Evolutionary conservation across 2,329 filamentous ascomycete genomes (phyloP).

Genomic region (Helicocarpus griseus): DNA sequence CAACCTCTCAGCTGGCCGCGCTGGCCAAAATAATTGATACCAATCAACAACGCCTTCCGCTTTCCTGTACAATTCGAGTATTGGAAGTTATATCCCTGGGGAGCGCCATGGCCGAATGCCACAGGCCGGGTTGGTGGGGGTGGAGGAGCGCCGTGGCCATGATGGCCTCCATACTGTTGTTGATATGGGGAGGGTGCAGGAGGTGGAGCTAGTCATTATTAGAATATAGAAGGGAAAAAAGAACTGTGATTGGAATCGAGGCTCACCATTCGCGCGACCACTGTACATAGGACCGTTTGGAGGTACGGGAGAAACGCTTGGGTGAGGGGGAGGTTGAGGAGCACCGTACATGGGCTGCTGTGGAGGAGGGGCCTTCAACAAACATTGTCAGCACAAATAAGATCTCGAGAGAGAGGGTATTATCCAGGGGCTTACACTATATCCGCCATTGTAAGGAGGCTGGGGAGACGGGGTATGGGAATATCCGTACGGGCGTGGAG

Average conservation of each 20-base stretch:
- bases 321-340: conserved; percentile 21
- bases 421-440: conserved; percentile 24
- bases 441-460: conserved; percentile 23
- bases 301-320: conserved; percentile 24
- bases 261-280: conserved; percentile 29
- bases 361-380: neutral
- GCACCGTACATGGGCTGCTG: conserved; percentile 16
- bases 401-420: neutral
- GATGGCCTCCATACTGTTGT: conserved; percentile 40
- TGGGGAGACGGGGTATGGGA: conserved; percentile 35
- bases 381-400: conserved; percentile 1
- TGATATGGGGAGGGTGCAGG: conserved; percentile 31
- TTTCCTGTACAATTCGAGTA: conserved; percentile 86
- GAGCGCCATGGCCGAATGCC: conserved; percentile 70
- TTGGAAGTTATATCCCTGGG: conserved; percentile 70
- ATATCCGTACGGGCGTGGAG: conserved; percentile 31
- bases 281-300: conserved; percentile 30
- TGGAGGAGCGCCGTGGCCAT: conserved; percentile 45
- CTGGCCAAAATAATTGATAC: conserved; percentile 95
- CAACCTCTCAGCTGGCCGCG: conserved; percentile 83
- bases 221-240: neutral
- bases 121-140: conserved; percentile 59
- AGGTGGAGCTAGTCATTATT: conserved; percentile 9
- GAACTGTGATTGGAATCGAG: neutral
- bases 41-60: conserved; percentile 81